These are phyloP conservation scores for Fusarium vanettenii DNA, from an alignment of 2,329 filamentous ascomycete genomes.

Conservation along the genomic window DNA sequence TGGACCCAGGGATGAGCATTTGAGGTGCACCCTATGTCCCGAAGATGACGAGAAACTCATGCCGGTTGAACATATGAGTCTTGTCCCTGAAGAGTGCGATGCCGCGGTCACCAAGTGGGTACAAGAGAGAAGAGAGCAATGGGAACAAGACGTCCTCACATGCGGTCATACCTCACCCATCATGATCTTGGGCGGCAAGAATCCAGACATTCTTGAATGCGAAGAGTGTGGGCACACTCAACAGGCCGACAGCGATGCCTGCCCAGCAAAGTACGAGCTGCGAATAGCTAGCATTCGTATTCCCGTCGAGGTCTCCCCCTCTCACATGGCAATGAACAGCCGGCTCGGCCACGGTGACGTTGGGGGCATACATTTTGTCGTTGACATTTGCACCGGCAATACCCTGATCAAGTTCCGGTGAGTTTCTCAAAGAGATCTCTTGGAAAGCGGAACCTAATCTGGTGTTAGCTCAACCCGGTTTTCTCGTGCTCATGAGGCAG, in stretches of 20 bases:
- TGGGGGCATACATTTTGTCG: slow-evolving; percentile 26
- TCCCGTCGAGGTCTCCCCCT: slow-evolving; percentile 19
- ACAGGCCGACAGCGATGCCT: background rate
- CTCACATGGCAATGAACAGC: slow-evolving; percentile 23
- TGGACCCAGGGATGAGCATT: background rate
- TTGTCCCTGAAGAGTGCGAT: background rate
- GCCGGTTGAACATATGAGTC: background rate
- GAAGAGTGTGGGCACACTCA: slow-evolving; percentile 12
- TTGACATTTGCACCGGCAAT: slow-evolving; percentile 10
- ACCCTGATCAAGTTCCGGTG: slow-evolving; percentile 30
- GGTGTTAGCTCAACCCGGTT: slow-evolving; percentile 27
- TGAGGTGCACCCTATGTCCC: slow-evolving; percentile 12
- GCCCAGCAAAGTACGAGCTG: background rate
- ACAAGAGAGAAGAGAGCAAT: background rate
- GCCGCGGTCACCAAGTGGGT: background rate
- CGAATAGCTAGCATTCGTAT: slow-evolving; percentile 4
- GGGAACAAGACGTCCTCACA: background rate
- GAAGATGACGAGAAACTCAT: background rate
- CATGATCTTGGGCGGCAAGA: slow-evolving; percentile 6
- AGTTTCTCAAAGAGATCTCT: background rate
- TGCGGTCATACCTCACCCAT: slow-evolving; percentile 18
- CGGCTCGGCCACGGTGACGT: slow-evolving; percentile 16
- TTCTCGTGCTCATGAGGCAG: slow-evolving; percentile 22
- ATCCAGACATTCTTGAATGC: slow-evolving; percentile 14
- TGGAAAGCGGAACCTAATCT: background rate